These are phyloP conservation scores for Clarkia xantiana DNA, from an alignment of 345 rosid species.

Conservation along the genomic window DNA sequence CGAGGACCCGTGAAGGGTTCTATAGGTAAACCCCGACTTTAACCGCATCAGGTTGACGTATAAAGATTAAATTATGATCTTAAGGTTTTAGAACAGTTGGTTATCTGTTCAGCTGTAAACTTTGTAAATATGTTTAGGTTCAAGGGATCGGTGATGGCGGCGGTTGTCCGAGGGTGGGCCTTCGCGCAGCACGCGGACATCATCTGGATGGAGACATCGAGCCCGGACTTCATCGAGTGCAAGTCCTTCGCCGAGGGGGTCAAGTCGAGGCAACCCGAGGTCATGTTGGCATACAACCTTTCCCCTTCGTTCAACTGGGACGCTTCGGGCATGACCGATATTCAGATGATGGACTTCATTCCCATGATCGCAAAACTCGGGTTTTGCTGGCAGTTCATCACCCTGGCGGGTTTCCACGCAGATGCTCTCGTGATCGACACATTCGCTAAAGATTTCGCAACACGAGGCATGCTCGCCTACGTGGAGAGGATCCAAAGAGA, in stretches of 20 bases:
- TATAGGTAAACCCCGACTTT: constrained; percentile 23
- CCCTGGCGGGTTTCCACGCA: constrained; percentile 86
- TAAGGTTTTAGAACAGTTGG: no score
- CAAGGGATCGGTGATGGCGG: constrained; percentile 73
- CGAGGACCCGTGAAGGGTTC: constrained; percentile 91
- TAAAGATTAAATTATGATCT: no score
- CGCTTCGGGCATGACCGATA: constrained; percentile 78
- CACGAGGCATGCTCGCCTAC: constrained; percentile 87
- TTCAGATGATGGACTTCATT: constrained; percentile 76
- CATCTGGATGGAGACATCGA: constrained; percentile 90
- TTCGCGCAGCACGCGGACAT: constrained; percentile 74
- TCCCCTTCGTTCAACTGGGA: constrained; percentile 98
- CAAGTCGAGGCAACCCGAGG: constrained; percentile 48
- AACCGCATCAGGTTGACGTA: no score
- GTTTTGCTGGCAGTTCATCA: constrained; percentile 93
- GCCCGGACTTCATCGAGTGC: constrained; percentile 73
- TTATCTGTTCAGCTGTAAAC: no score
- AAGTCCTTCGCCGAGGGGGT: constrained; percentile 64
- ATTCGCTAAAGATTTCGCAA: constrained; percentile 62
- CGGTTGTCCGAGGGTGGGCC: constrained; percentile 78
- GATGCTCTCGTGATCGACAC: constrained; percentile 80
- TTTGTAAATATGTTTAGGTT: no score
- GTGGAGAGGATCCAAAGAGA: constrained; percentile 98
- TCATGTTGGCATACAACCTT: constrained; percentile 85
- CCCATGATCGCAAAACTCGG: constrained; percentile 74